Evolutionary conservation across 2,329 filamentous ascomycete species (phyloP).

Genomic region (Fusarium transvaalense): DNA sequence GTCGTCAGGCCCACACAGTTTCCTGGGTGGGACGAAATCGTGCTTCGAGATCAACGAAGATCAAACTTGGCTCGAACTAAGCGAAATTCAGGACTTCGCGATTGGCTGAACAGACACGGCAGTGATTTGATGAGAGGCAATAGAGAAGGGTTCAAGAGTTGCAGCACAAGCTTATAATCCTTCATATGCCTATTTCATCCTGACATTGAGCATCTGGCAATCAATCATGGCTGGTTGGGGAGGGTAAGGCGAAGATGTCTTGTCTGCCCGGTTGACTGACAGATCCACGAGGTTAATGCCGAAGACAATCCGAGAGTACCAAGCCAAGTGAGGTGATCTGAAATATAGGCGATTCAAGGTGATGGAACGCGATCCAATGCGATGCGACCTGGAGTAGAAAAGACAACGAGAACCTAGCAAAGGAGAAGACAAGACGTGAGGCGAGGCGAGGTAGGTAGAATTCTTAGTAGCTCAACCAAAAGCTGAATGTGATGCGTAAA

Average conservation of each 20-base stretch:
- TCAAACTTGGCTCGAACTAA: conserved; percentile 29
- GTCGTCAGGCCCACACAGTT: conserved; percentile 25
- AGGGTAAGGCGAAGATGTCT: conserved; percentile 15
- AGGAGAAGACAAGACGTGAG: not conserved
- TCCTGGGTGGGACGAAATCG: conserved; percentile 30
- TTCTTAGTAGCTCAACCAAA: conserved; percentile 6
- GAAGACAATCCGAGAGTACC: conserved; percentile 13
- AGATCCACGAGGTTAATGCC: conserved; percentile 4
- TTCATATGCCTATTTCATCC: conserved; percentile 35
- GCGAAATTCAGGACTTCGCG: conserved; percentile 25
- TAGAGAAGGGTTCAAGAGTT: conserved; percentile 1
- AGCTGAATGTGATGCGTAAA: conserved; percentile 4
- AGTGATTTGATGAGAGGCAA: conserved; percentile 4
- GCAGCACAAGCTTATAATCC: conserved; percentile 13
- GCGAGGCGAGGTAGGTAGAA: conserved; percentile 1
- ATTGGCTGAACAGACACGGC: conserved; percentile 19
- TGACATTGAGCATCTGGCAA: conserved; percentile 37
- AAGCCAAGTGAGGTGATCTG: conserved; percentile 19
- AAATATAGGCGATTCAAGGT: not conserved
- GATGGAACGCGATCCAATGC: conserved; percentile 1
- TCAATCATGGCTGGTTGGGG: conserved; percentile 30
- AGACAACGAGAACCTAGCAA: not conserved
- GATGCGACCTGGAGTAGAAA: conserved; percentile 4
- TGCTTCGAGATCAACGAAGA: conserved; percentile 26
- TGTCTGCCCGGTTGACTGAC: conserved; percentile 10